A percentile compares a stretch with the other conserved stretches of the same genome.
These are phyloP conservation scores for Hymenoscyphus repandus DNA, from an alignment of 2,329 filamentous ascomycete genomes.

Conservation along the genomic window DNA sequence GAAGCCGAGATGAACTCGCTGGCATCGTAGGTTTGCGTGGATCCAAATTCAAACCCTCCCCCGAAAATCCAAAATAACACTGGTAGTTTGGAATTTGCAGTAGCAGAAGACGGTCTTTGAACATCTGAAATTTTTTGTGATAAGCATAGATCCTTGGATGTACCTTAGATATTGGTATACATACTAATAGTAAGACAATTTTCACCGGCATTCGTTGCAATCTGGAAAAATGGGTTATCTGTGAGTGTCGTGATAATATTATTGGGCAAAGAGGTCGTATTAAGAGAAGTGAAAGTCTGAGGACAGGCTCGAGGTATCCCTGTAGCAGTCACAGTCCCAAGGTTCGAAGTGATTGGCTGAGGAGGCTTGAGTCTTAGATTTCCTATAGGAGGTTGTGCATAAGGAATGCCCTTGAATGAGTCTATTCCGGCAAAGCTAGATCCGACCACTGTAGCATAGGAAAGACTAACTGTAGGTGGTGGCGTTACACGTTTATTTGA, in stretches of 20 bases:
- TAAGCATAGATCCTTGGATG: background rate
- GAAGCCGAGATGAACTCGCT: constrained; percentile 40
- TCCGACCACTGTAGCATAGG: constrained; percentile 21
- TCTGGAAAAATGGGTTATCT: constrained; percentile 51
- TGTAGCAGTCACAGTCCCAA: constrained; percentile 58
- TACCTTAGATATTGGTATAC: background rate
- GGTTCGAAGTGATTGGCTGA: constrained; percentile 45
- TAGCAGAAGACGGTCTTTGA: constrained; percentile 51
- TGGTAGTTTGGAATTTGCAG: constrained; percentile 50
- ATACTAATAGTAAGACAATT: constrained; percentile 56
- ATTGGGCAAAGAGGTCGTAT: constrained; percentile 23
- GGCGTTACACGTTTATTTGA: too few relatives aligned
- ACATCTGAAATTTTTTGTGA: constrained; percentile 33
- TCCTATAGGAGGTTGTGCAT: constrained; percentile 62
- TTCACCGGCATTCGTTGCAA: constrained; percentile 48
- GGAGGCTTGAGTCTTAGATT: constrained; percentile 64
- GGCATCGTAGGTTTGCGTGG: constrained; percentile 46
- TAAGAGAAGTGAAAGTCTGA: constrained; percentile 53
- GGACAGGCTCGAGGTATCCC: constrained; percentile 60
- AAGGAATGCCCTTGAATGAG: constrained; percentile 69
- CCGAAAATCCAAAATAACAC: constrained; percentile 68
- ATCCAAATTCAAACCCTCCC: constrained; percentile 54
- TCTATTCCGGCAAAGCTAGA: constrained; percentile 43
- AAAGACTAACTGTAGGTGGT: background rate
- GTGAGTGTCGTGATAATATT: constrained; percentile 44